Evolutionary conservation across 2,329 filamentous ascomycete species (phyloP), one percentile per base, ranked within the genome.

Genomic region (Dactylonectria estremocensis): DNA sequence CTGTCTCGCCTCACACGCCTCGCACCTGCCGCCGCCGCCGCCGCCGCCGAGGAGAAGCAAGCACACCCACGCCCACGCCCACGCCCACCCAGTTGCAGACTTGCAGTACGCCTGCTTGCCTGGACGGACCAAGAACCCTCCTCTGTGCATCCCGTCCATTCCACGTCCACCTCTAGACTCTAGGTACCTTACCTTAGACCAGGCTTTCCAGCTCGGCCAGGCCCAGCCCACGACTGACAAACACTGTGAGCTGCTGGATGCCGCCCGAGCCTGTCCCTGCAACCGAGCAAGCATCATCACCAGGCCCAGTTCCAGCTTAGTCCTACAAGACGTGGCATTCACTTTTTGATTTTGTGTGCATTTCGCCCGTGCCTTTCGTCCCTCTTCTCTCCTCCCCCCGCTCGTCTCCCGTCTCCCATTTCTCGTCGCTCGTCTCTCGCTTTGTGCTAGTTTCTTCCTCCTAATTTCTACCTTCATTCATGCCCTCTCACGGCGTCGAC

Each of bases 271-370:
- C 70, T 68, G 73, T 75, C 73, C 73, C 72, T 73, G 70, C 64
- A 72, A 64, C 73, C 67, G 70, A 72, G 63, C 64, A 67, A 73
- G 67, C 73, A 75, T 75, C 72, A 72, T 66, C 70, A 70, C 59
- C 68, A 58, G 58, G 46, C 49, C 59, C 63, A 66, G 64, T 59
- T 64, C 65, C 65, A 63, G 59, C 66, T 68, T 69, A 72, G 70
- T 72, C 70, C 63, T 71, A 73, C 71, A 67, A 75, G 73, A 70
- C 73, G 70, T 76, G 72, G 73, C 73, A 74, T 75, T 73, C 66
- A 57, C 64, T 68, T 70, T 74, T 66, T 70, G 54, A 65, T 64
- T 54, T 62, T 62, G 24, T 28, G 24, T 61, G 59, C 18, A n/a
- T 66, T 69, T 69, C 64, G 61, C 64, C 68, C 58, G 69, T 61